These are phyloP conservation scores for Circinella umbellata DNA, from an alignment of 371 early-diverging fungal species.

Conservation along the genomic window DNA sequence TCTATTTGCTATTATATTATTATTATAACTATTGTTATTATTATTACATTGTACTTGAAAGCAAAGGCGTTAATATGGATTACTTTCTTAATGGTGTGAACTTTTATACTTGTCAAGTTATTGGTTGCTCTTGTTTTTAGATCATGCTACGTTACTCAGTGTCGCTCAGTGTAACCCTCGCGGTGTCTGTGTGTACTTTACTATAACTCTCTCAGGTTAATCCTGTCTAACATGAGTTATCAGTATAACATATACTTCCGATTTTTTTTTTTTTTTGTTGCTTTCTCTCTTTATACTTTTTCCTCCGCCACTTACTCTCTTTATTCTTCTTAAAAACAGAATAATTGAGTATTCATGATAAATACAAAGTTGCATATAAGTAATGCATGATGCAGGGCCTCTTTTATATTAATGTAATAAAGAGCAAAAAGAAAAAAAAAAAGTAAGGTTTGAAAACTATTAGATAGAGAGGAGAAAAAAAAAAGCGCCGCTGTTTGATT, in stretches of 20 bases:
- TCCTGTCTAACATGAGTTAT: not conserved
- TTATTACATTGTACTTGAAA: no score
- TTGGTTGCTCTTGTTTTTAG: conserved; percentile 10
- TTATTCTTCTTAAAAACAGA: not conserved
- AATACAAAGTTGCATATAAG: not conserved
- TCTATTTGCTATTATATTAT: no score
- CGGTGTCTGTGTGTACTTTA: conserved; percentile 11
- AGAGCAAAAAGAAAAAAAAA: no score
- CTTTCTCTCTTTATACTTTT: not conserved
- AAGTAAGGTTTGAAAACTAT: no score
- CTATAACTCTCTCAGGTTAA: conserved; percentile 1
- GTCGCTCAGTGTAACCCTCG: conserved; percentile 17
- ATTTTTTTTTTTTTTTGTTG: not conserved
- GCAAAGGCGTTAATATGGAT: no score
- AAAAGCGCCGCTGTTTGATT: not conserved
- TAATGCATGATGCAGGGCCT: not conserved
- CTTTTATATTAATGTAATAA: no score
- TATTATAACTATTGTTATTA: no score
- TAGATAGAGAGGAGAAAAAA: no score
- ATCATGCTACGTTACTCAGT: conserved; percentile 14
- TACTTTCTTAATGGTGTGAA: no score
- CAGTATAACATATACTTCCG: not conserved
- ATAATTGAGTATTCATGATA: not conserved
- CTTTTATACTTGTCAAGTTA: not conserved
- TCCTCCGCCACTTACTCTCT: not conserved